Percentiles rank a stretch among this genome's conserved stretches.
phyloP scores from a whole-genome alignment of 1,139 yeast genomes.

The Kodamaea arcana region DNA sequence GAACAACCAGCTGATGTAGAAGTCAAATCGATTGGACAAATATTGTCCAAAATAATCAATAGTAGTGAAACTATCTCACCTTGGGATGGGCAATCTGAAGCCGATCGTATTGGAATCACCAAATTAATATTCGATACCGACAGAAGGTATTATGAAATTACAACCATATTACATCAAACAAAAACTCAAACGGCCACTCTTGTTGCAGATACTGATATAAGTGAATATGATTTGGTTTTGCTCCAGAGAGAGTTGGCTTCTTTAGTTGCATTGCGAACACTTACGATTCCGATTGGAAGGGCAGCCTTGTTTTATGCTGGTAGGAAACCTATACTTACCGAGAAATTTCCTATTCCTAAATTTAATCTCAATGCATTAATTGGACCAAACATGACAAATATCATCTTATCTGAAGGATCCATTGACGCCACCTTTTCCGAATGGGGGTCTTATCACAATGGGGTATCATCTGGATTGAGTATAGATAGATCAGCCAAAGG shows the following conservation, averaged over 20 bases:
- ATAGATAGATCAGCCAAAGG: conserved; percentile 67
- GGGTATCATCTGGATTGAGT: conserved; percentile 82
- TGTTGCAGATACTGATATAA: conserved; percentile 17
- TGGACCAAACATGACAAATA: conserved; percentile 62
- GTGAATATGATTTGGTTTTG: conserved; percentile 56
- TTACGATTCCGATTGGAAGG: conserved; percentile 75
- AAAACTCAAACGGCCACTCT: conserved; percentile 53
- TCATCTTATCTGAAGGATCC: conserved; percentile 54
- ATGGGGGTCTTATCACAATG: conserved; percentile 94
- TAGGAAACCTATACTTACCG: conserved; percentile 76
- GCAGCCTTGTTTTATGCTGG: conserved; percentile 71
- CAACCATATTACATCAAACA: conserved; percentile 67
- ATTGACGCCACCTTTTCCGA: conserved; percentile 49
- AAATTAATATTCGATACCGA: conserved; percentile 72
- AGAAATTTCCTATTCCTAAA: conserved; percentile 74
- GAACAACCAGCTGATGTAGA: conserved; percentile 11
- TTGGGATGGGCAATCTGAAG: conserved; percentile 67
- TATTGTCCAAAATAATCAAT: conserved; percentile 45
- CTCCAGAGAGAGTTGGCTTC: conserved; percentile 64
- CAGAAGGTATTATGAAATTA: conserved; percentile 74
- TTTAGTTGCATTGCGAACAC: conserved; percentile 64
- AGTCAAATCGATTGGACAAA: conserved; percentile 44
- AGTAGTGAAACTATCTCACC: conserved; percentile 45
- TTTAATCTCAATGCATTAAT: conserved; percentile 67
- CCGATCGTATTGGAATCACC: conserved; percentile 63